Conservation (phyloP, 2,329 filamentous ascomycete species). For the Blastomyces parvus region DNA sequence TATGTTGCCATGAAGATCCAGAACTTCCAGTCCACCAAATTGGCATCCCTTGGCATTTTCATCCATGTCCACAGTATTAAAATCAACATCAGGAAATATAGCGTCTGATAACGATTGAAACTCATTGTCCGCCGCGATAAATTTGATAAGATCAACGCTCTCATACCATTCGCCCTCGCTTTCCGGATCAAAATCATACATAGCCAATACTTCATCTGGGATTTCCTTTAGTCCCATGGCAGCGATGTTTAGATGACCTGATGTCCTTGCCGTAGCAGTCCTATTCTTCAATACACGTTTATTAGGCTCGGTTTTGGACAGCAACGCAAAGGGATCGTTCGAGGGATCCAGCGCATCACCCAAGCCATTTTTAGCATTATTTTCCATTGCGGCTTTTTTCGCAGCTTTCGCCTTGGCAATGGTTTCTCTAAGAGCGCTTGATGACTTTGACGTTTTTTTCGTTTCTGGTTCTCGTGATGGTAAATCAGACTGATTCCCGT, state of each 20-base stretch:
- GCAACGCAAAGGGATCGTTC: conserved; percentile 50
- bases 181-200: conserved; percentile 74
- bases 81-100: conserved; percentile 64
- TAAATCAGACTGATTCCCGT: conserved; percentile 24
- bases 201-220: conserved; percentile 71
- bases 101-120: conserved; percentile 62
- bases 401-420: conserved; percentile 89
- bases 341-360: conserved; percentile 41
- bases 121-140: conserved; percentile 86
- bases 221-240: conserved; percentile 71
- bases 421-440: conserved; percentile 71
- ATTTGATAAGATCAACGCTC: conserved; percentile 72
- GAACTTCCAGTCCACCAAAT: conserved; percentile 68
- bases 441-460: conserved; percentile 55
- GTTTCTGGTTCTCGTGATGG: conserved; percentile 25
- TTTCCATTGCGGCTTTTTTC: conserved; percentile 45
- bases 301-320: conserved; percentile 47
- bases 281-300: conserved; percentile 64
- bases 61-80: conserved; percentile 49
- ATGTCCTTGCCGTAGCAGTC: conserved; percentile 61
- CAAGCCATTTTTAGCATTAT: conserved; percentile 18
- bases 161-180: conserved; percentile 72
- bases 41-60: conserved; percentile 62
- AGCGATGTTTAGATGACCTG: conserved; percentile 79
- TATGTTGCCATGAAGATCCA: conserved; percentile 81